Conservation (phyloP, 352 stramenopile species). For the Albugo laibachii region DNA sequence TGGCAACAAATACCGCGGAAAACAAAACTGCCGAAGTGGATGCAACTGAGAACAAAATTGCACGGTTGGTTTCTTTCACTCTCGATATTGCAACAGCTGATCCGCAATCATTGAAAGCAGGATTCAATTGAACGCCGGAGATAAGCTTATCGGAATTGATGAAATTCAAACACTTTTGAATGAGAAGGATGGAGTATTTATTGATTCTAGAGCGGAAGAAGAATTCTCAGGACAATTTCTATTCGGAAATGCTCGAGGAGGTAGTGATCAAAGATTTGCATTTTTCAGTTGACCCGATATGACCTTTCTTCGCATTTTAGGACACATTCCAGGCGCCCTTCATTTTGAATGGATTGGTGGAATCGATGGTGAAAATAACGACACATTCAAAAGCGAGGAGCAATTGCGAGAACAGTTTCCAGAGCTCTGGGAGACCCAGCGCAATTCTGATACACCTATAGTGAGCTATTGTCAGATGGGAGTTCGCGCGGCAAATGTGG, state of each 20-base stretch:
- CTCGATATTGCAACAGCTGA: background rate
- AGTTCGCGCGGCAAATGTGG: slow-evolving; percentile 40
- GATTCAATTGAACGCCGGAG: background rate
- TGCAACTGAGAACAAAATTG: background rate
- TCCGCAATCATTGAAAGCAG: background rate
- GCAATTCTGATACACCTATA: slow-evolving; percentile 16
- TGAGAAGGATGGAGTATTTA: slow-evolving; percentile 6
- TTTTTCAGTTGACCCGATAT: too few species aligned
- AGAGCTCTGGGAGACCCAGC: slow-evolving; percentile 16
- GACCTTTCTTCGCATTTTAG: slow-evolving; percentile 4
- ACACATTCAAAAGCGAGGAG: background rate
- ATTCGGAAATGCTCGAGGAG: slow-evolving; percentile 17
- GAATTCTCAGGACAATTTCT: slow-evolving; percentile 18
- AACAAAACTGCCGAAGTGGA: background rate
- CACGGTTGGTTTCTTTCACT: background rate
- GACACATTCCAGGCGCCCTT: slow-evolving; percentile 42
- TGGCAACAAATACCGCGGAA: slow-evolving; percentile 12
- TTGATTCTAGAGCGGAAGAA: slow-evolving; percentile 17
- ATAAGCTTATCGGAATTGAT: background rate
- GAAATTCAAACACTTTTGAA: background rate
- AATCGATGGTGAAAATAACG: slow-evolving; percentile 16
- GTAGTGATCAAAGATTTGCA: background rate
- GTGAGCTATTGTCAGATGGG: slow-evolving; percentile 59
- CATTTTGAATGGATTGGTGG: slow-evolving; percentile 55
- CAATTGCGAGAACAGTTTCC: background rate